These are phyloP conservation scores for Cystobasidium sp. DNA, from an alignment of 1,284 basidiomycete genomes.

Conservation along the genomic window DNA sequence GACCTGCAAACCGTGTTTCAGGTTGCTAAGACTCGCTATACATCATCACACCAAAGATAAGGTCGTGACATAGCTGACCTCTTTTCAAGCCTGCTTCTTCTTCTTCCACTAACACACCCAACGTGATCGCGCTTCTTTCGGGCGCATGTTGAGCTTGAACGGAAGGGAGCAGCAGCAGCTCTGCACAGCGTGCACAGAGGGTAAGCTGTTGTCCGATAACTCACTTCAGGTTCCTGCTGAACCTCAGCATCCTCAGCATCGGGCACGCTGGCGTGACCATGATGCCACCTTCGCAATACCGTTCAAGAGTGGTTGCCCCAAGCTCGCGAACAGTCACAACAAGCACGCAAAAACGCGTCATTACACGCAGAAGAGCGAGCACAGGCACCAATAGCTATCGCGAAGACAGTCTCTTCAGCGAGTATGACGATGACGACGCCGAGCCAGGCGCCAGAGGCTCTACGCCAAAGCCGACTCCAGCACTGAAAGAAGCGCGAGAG, in stretches of 20 bases:
- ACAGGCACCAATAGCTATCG: slow-evolving; percentile 7
- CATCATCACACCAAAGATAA: no score
- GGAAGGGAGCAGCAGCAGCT: background rate
- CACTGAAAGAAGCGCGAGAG: slow-evolving; percentile 28
- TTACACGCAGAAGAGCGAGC: background rate
- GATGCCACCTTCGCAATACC: background rate
- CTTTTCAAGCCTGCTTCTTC: no score
- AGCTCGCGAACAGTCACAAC: background rate
- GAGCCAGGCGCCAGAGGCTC: background rate
- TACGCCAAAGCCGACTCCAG: background rate
- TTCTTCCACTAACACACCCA: background rate
- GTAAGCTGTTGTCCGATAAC: background rate
- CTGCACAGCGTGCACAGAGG: background rate
- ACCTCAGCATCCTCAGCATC: background rate
- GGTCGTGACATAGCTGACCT: no score
- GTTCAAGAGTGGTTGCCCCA: background rate
- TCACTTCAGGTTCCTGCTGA: background rate
- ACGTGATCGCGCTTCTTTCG: slow-evolving; percentile 1
- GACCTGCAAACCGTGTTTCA: no score
- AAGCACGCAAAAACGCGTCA: background rate
- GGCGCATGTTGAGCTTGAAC: slow-evolving; percentile 1
- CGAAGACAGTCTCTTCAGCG: slow-evolving; percentile 16
- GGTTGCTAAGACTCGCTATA: no score
- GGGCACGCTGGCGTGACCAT: slow-evolving; percentile 8
- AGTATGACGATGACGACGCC: background rate